Conservation (phyloP, 768 basidiomycete genomes). For the Suillus luteus region DNA sequence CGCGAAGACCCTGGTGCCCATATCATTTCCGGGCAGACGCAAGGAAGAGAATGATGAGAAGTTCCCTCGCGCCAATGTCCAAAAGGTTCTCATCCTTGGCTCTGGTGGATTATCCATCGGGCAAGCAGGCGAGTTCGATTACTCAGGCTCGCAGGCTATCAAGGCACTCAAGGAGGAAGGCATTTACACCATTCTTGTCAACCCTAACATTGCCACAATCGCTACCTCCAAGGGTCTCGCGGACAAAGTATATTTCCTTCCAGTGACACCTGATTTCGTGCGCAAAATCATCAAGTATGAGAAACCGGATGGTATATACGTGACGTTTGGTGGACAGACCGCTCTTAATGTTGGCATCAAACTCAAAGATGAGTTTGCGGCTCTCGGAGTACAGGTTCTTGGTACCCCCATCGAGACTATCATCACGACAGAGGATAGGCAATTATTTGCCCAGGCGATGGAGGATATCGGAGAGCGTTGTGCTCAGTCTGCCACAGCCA, state of each 20-base stretch:
- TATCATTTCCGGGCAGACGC: constrained; percentile 75
- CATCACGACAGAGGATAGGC: constrained; percentile 95
- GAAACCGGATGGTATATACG: constrained; percentile 98
- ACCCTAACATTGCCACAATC: constrained; percentile 99
- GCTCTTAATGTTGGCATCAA: constrained; percentile 96
- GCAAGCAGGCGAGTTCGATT: constrained; percentile 99
- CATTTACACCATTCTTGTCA: constrained; percentile 98
- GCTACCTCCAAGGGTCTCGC: constrained; percentile 96
- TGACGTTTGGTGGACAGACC: constrained; percentile 98
- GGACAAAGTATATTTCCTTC: constrained; percentile 99
- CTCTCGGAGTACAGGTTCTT: constrained; percentile 87
- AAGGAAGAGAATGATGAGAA: constrained; percentile 81
- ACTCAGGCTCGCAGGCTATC: constrained; percentile 98
- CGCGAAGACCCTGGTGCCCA: constrained; percentile 54
- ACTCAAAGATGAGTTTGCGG: constrained; percentile 94
- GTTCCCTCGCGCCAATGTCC: constrained; percentile 72
- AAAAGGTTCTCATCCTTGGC: constrained; percentile 95
- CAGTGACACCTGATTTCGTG: constrained; percentile 97
- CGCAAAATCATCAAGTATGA: constrained; percentile 98
- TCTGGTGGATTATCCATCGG: constrained; percentile 98
- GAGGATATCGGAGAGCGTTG: constrained; percentile 94
- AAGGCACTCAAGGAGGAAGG: constrained; percentile 99
- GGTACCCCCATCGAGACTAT: constrained; percentile 98
- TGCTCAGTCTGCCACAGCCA: constrained; percentile 86
- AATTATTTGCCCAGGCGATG: constrained; percentile 93